Evolutionary conservation across 257 asterid genomes (phyloP).

Genomic region (Fraxinus excelsior): DNA sequence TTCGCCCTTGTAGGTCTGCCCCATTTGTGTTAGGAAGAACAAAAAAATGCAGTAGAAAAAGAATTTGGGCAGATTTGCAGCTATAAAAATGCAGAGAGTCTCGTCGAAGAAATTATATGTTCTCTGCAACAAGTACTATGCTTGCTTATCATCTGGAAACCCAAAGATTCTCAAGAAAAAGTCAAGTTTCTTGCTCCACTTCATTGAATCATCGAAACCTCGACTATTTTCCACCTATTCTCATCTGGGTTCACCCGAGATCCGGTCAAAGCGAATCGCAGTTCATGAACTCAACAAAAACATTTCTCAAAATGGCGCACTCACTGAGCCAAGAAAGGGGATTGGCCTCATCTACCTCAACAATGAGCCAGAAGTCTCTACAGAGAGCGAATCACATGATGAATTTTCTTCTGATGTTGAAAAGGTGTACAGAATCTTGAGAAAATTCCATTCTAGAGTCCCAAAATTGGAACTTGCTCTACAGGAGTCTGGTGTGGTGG

Average conservation of each 20-base stretch:
- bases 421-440: constrained; percentile 63
- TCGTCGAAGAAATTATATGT: constrained; percentile 27
- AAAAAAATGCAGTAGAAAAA: constrained; percentile 12
- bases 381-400: constrained; percentile 45
- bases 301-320: constrained; percentile 19
- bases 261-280: constrained; percentile 21
- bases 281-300: constrained; percentile 18
- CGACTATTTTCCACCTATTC: constrained; percentile 42
- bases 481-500: constrained; percentile 65
- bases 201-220: constrained; percentile 31
- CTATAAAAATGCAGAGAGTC: constrained; percentile 33
- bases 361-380: constrained; percentile 28
- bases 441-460: constrained; percentile 72
- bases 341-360: constrained; percentile 50
- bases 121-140: constrained; percentile 32
- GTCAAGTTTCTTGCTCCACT: constrained; percentile 22
- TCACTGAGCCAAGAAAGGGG: constrained; percentile 36
- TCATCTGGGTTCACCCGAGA: constrained; percentile 32
- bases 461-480: constrained; percentile 90
- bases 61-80: constrained; percentile 7
- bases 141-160: constrained; percentile 20
- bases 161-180: constrained; percentile 3
- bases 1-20: not conserved
- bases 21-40: constrained; percentile 2
- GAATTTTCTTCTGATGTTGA: constrained; percentile 83